Base-by-base conservation (phyloP, 306 rosid genomes). In the Citrullus mucosospermus region DNA sequence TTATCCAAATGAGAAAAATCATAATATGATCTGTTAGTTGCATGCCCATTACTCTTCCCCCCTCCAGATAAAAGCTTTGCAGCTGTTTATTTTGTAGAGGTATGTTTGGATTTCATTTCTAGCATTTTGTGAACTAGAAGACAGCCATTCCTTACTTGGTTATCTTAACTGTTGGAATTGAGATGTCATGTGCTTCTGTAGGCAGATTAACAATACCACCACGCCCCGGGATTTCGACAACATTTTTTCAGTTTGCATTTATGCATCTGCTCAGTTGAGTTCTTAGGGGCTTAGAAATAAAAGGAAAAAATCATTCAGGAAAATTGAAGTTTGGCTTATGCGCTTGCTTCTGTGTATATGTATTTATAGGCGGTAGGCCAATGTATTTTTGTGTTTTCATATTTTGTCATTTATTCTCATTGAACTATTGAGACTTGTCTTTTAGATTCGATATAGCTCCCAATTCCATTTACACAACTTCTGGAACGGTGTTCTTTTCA, bases 21-120 rank as follows among this genome's bases (percentile, higher is more conserved):
- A 74, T 53, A 74, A 74, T 73, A 51, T 73, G 77, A 51, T 74
- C 50, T 74, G 25, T 70, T 74, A 74, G 78, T 74, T 74, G 48
- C 61, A 51, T 74, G 18, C 63, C n/a, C 78, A 53, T 74, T 51
- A 51, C 50, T 28, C 44, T 28, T 50, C 34, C 63, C 9, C 78
- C 18, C 63, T 18, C 50, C 43, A 30, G 48, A 51, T 54, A 54
- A 53, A 15, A 73, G 46, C 59, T 73, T 51, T 28, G 60, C n/a
- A 48, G 60, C 59, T 22, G 77, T 28, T 73, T 48, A 28, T 32
- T 74, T 74, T 51, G 61, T 74, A 53, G 78, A 74, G 41, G 25
- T 50, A 73, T 13, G 43, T 50, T 72, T 72, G 59, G 38, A 72
- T 28, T 50, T 48, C 41, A 50, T 71, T 48, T 71, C 54, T 71